Conservation (phyloP, 1,284 basidiomycete genomes). For the Leccinum laetum region DNA sequence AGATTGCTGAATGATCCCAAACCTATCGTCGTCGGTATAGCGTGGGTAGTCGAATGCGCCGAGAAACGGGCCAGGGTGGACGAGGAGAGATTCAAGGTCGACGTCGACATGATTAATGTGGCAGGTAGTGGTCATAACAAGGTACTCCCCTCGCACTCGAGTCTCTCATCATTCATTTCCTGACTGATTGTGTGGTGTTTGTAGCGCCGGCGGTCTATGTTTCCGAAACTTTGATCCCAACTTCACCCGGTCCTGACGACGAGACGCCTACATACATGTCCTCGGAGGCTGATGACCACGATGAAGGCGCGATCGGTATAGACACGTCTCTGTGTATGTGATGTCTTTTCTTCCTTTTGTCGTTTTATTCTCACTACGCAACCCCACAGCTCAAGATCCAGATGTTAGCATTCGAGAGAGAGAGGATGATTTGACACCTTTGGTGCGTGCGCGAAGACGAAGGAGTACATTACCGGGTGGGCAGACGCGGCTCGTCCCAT, state of each 20-base stretch:
- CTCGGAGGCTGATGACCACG: no score
- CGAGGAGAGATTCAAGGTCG: no score
- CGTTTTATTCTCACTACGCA: conserved; percentile 2
- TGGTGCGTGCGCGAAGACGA: conserved; percentile 49
- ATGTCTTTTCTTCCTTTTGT: background rate
- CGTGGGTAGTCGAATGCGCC: no score
- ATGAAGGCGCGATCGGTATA: conserved; percentile 34
- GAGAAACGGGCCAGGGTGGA: no score
- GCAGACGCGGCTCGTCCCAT: conserved; percentile 25
- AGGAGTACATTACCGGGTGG: conserved; percentile 30
- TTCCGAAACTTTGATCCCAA: conserved; percentile 54
- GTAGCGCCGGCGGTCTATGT: conserved; percentile 64
- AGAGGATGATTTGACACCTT: background rate
- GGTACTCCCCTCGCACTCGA: conserved; percentile 42
- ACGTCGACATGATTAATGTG: no score
- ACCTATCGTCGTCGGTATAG: no score
- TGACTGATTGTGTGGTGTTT: background rate
- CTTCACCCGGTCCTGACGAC: conserved; percentile 30
- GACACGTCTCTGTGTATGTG: conserved; percentile 47
- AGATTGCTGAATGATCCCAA: no score
- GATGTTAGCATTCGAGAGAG: conserved; percentile 27
- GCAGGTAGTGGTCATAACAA: conserved; percentile 34
- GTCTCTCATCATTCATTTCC: background rate
- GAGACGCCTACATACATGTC: no score
- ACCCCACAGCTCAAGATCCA: conserved; percentile 26